phyloP scores from a whole-genome alignment of 805 yeast species.

The Starmerella sp. region DNA sequence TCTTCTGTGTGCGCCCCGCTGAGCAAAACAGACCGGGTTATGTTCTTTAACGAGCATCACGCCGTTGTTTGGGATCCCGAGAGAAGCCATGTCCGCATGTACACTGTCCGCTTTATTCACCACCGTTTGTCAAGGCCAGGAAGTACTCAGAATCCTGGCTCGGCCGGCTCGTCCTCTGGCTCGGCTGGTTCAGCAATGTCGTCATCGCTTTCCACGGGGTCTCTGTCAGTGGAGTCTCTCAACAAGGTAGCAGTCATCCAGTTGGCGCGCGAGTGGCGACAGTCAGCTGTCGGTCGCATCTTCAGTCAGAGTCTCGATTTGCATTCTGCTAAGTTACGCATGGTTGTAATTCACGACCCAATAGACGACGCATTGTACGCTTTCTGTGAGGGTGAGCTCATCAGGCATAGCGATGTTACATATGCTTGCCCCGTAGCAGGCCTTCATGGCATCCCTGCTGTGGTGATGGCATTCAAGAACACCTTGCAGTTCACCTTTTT shows the following conservation, averaged over 20 bases:
- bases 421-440: conserved; percentile 11
- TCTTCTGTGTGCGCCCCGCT: conserved; percentile 13
- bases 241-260: conserved; percentile 9
- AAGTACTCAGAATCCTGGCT: neutral
- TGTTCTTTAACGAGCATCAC: conserved; percentile 3
- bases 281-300: conserved; percentile 5
- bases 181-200: neutral
- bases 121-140: neutral
- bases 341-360: conserved; percentile 12
- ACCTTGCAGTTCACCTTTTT: neutral
- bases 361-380: neutral
- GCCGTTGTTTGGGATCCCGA: conserved; percentile 8
- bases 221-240: neutral
- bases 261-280: conserved; percentile 13
- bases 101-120: conserved; percentile 2
- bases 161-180: neutral
- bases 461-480: neutral
- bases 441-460: conserved; percentile 7
- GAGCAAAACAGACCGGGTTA: conserved; percentile 7
- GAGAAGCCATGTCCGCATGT: neutral
- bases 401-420: conserved; percentile 4
- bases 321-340: neutral
- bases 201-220: neutral
- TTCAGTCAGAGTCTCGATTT: conserved; percentile 8
- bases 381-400: conserved; percentile 6